These are phyloP conservation scores for Podila horticola DNA, from an alignment of 192 early-diverging fungal genomes.

Conservation along the genomic window DNA sequence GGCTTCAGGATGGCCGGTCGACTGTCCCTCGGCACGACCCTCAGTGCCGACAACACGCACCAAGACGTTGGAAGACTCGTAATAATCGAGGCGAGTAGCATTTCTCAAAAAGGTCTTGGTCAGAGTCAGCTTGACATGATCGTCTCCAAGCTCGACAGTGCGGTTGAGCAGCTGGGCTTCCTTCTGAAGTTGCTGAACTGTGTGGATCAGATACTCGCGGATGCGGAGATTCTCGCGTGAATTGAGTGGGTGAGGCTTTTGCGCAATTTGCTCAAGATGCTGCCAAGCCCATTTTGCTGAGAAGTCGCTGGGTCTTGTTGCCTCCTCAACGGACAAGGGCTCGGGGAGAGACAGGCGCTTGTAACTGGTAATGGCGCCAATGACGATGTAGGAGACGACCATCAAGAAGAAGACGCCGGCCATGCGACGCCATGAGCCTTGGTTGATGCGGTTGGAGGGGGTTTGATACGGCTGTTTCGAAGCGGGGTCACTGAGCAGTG, in stretches of 20 bases:
- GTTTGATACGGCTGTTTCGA: not conserved
- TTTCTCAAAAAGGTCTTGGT: conserved; percentile 28
- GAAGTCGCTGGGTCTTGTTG: conserved; percentile 29
- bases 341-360: conserved; percentile 36
- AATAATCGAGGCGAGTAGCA: conserved; percentile 33
- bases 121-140: conserved; percentile 31
- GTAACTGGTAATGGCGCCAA: conserved; percentile 44
- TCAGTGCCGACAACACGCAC: conserved; percentile 68
- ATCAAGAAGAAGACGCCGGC: conserved; percentile 40
- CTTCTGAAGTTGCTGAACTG: conserved; percentile 30
- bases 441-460: conserved; percentile 20
- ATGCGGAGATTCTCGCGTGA: conserved; percentile 45
- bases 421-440: conserved; percentile 51
- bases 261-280: conserved; percentile 44
- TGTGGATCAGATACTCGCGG: conserved; percentile 23
- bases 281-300: conserved; percentile 44
- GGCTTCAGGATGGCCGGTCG: conserved; percentile 51
- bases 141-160: conserved; percentile 29
- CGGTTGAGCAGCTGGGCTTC: conserved; percentile 20
- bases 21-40: conserved; percentile 33
- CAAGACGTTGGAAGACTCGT: conserved; percentile 66
- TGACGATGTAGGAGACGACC: conserved; percentile 38
- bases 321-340: conserved; percentile 27
- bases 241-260: conserved; percentile 41
- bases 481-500: not conserved